These are phyloP conservation scores for Lachancea waltii DNA, from an alignment of 805 yeast species.

Conservation along the genomic window DNA sequence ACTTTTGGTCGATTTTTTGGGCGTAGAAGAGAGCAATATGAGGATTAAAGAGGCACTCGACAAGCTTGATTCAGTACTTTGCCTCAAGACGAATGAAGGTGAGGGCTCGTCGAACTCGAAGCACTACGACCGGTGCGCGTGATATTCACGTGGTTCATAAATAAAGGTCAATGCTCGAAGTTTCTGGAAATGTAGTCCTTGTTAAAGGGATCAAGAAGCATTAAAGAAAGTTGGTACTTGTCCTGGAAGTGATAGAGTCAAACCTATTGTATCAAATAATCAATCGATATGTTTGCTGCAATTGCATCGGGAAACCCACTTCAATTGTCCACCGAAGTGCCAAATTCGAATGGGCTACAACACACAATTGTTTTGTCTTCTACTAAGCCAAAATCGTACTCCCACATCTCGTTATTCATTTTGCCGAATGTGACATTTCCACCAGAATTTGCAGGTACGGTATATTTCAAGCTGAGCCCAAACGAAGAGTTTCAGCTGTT, in stretches of 20 bases:
- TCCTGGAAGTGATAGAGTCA: too few relatives aligned
- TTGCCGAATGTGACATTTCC: slow-evolving; percentile 78
- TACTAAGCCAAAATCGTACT: slow-evolving; percentile 34
- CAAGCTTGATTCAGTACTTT: not conserved
- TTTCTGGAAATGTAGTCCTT: slow-evolving; percentile 1
- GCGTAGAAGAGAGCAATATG: slow-evolving; percentile 33
- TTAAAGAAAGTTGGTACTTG: not conserved
- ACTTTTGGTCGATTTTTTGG: slow-evolving; percentile 48
- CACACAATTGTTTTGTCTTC: slow-evolving; percentile 33
- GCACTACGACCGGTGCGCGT: not conserved
- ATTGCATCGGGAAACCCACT: slow-evolving; percentile 36
- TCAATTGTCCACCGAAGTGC: slow-evolving; percentile 32
- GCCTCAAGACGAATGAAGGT: not conserved
- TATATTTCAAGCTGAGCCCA: slow-evolving; percentile 77
- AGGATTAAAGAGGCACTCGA: slow-evolving; percentile 26
- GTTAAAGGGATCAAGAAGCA: not conserved
- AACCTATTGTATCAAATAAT: not conserved
- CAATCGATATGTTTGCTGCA: slow-evolving; percentile 32
- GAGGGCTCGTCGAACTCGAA: not conserved
- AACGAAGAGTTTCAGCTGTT: slow-evolving; percentile 52
- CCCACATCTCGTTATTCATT: slow-evolving; percentile 77
- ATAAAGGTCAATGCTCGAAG: not conserved
- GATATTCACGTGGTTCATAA: not conserved
- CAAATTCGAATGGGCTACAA: slow-evolving; percentile 34
- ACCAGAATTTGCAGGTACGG: slow-evolving; percentile 67